Evolutionary conservation across 2,329 filamentous ascomycete species (phyloP).

Genomic region (Zasmidium cellare): DNA sequence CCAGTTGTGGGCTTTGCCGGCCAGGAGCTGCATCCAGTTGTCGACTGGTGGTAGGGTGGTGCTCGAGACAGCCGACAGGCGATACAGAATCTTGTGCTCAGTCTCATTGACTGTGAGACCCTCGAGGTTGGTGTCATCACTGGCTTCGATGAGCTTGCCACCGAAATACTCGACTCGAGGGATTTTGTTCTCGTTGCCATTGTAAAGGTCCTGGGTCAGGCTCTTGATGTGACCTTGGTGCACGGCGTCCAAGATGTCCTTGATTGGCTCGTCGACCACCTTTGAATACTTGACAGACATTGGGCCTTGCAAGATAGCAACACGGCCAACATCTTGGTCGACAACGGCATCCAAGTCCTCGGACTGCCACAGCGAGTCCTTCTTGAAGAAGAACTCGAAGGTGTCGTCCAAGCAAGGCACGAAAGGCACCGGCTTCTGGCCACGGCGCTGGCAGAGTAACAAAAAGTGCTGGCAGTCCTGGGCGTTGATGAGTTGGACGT

Average conservation of each 20-base stretch:
- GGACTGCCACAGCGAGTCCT: constrained; percentile 98
- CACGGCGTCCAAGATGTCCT: constrained; percentile 89
- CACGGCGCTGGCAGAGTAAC: constrained; percentile 83
- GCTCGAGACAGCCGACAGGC: constrained; percentile 73
- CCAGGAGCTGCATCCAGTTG: constrained; percentile 84
- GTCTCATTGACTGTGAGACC: constrained; percentile 83
- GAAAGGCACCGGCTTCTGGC: constrained; percentile 96
- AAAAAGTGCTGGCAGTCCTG: constrained; percentile 98
- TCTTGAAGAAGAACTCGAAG: constrained; percentile 99
- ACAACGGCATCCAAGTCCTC: constrained; percentile 96
- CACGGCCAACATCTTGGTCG: constrained; percentile 91
- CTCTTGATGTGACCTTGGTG: constrained; percentile 83
- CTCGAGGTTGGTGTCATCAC: constrained; percentile 75
- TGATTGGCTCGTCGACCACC: constrained; percentile 86
- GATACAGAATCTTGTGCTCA: constrained; percentile 76
- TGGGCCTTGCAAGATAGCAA: constrained; percentile 93
- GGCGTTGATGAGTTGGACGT: constrained; percentile 91
- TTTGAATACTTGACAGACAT: constrained; percentile 90
- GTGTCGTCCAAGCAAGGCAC: constrained; percentile 94
- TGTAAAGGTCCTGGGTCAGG: constrained; percentile 78
- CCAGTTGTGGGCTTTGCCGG: constrained; percentile 85
- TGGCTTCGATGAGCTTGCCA: constrained; percentile 74
- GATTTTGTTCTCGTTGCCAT: constrained; percentile 69
- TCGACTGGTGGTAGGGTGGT: constrained; percentile 75
- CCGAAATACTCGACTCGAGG: constrained; percentile 94